Evolutionary conservation across 345 rosid genomes (phyloP), one percentile per base, ranked within the genome.

Genomic region (Kernera saxatilis): DNA sequence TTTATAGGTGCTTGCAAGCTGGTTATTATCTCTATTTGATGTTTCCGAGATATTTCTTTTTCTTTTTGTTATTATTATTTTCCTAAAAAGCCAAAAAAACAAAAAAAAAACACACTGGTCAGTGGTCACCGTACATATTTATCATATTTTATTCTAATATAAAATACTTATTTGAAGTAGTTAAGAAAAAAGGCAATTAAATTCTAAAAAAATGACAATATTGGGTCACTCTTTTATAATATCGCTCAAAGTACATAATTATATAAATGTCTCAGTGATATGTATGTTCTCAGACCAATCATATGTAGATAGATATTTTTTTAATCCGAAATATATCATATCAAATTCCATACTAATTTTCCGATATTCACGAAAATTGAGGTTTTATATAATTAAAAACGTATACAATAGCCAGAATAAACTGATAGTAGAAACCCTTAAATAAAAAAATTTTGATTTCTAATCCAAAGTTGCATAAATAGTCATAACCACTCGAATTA

Each of bases 11-110:
- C 48, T 59, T 59, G 69, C 73, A 23, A 67, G 73, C 78, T 67
- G 78, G 56, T 33, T 43, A 22, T 40, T 54, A 40, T 49, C 46
- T 67, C 3, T 59, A 41, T 59, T 50, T 51, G 78, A 67, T 60
- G 73, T 60, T 67, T 74, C 73, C 73, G 49, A 67, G 78, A 67
- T 59, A 41, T 25, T 67, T 67, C 78, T 43, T 53, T 64, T 35
- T 40, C 4, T 17, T 32, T 41, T 56, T 14, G 3, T 19, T 68
- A 43, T 27, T 67, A 22, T 23, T 35, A 45, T 4, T 59, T 33
- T 52, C n/a, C 17, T 23, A 32, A 14, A 64, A 74, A 13, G 33
- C 63, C 49, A 32, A 43, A 44, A 50, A 8, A 9, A 29, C 11
- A 29, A n/a, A 18, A 40, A 9, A 1, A 29, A 9, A 17, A 35